These are phyloP conservation scores for Cylindrotheca fusiformis DNA, from an alignment of 108 stramenopile genomes.

Conservation along the genomic window DNA sequence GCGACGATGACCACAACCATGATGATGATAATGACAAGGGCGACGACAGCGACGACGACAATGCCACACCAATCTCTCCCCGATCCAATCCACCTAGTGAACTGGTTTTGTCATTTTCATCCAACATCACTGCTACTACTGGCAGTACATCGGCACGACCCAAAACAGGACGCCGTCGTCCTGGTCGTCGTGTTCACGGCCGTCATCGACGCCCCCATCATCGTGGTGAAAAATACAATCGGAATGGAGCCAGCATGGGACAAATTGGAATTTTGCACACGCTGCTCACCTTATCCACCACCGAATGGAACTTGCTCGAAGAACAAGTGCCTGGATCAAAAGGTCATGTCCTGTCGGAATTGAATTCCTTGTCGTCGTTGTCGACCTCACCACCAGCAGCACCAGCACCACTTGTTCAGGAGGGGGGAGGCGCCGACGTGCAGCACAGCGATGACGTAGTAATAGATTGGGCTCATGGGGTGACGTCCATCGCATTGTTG, in stretches of 20 bases:
- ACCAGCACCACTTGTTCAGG: neutral
- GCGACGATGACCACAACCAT: too few species aligned
- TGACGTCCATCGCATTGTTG: slow-evolving; percentile 57
- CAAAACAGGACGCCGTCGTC: neutral
- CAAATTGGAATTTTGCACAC: slow-evolving; percentile 60
- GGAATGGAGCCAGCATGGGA: slow-evolving; percentile 46
- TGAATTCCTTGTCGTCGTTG: neutral
- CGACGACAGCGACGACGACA: too few species aligned
- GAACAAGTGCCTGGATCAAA: slow-evolving; percentile 1
- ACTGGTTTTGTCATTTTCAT: neutral
- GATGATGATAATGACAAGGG: too few species aligned
- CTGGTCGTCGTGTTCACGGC: neutral
- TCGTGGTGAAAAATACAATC: neutral
- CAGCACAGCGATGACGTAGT: too few species aligned
- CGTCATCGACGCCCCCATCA: neutral
- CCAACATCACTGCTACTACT: neutral
- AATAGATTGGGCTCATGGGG: slow-evolving; percentile 77
- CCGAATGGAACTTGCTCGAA: slow-evolving; percentile 17
- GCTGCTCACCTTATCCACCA: slow-evolving; percentile 29
- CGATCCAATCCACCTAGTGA: too few species aligned
- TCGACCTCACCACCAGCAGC: too few species aligned
- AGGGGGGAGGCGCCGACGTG: neutral
- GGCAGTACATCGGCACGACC: neutral
- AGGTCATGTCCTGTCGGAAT: slow-evolving; percentile 4
- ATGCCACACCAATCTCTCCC: too few species aligned